Conservation (phyloP, 495 filamentous ascomycete species). For the Podospora appendiculata region DNA sequence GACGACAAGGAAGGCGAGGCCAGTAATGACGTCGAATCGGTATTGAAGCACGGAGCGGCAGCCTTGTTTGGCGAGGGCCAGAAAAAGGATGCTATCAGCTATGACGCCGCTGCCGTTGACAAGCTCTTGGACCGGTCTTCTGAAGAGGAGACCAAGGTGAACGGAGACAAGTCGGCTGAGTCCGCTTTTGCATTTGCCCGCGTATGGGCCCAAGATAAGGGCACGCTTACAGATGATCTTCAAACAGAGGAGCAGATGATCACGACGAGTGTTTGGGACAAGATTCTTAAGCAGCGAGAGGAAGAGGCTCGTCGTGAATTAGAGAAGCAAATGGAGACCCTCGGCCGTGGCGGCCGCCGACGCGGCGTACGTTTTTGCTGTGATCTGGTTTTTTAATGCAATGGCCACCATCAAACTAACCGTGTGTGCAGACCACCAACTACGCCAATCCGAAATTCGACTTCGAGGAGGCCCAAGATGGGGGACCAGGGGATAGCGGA, state of each 20-base stretch:
- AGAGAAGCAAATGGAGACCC: conserved; percentile 52
- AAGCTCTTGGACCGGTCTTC: conserved; percentile 81
- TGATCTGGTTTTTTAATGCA: background rate
- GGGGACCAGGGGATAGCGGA: conserved; percentile 17
- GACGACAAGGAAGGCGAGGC: conserved; percentile 63
- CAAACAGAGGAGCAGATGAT: conserved; percentile 42
- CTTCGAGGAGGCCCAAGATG: conserved; percentile 21
- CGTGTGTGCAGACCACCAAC: conserved; percentile 14
- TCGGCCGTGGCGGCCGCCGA: conserved; percentile 76
- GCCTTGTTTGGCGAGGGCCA: conserved; percentile 77
- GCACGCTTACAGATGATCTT: conserved; percentile 47
- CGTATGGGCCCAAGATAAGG: conserved; percentile 82
- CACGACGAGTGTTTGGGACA: conserved; percentile 74
- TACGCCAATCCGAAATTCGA: conserved; percentile 17
- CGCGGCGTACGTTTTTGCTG: conserved; percentile 36
- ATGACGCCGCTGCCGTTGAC: conserved; percentile 74
- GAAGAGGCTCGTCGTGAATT: conserved; percentile 63
- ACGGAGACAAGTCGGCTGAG: conserved; percentile 50
- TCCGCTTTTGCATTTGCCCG: conserved; percentile 84
- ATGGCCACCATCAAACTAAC: conserved; percentile 15
- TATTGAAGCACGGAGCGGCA: conserved; percentile 80
- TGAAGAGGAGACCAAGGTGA: conserved; percentile 59
- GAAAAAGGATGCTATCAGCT: conserved; percentile 56
- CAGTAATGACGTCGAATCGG: conserved; percentile 72
- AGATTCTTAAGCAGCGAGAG: conserved; percentile 76